Evolutionary conservation across 2,329 filamentous ascomycete species (phyloP).

Genomic region (Hypoxylon sp.): DNA sequence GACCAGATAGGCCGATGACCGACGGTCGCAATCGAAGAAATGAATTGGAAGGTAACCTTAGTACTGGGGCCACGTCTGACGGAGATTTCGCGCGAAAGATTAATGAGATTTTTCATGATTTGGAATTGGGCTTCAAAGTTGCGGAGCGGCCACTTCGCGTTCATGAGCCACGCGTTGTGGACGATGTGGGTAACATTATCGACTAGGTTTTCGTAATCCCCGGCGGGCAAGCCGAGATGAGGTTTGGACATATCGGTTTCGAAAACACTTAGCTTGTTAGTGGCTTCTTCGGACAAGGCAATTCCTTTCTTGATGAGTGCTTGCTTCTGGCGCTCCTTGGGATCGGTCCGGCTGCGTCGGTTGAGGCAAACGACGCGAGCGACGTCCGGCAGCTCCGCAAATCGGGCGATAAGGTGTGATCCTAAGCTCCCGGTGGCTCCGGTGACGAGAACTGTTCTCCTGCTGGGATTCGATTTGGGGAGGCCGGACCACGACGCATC

Average conservation of each 20-base stretch:
- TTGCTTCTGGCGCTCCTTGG: constrained; percentile 37
- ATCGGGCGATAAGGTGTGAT: constrained; percentile 53
- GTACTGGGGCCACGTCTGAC: constrained; percentile 31
- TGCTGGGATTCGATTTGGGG: constrained; percentile 37
- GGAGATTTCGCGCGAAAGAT: constrained; percentile 58
- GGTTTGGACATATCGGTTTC: constrained; percentile 60
- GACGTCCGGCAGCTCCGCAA: constrained; percentile 51
- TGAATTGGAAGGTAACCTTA: constrained; percentile 57
- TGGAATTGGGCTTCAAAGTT: constrained; percentile 62
- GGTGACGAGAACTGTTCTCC: constrained; percentile 55
- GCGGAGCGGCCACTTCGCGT: constrained; percentile 55
- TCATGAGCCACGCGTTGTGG: constrained; percentile 69
- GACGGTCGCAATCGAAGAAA: constrained; percentile 60
- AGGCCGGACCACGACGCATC: constrained; percentile 48
- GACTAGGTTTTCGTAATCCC: constrained; percentile 58
- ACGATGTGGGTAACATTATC: constrained; percentile 64
- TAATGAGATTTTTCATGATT: constrained; percentile 63
- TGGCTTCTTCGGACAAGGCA: constrained; percentile 21
- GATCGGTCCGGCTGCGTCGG: constrained; percentile 50
- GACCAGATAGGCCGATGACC: constrained; percentile 52
- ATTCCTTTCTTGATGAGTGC: constrained; percentile 39
- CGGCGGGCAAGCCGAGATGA: constrained; percentile 58
- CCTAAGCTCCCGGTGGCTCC: constrained; percentile 59
- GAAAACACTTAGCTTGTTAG: constrained; percentile 58
- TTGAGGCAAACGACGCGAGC: constrained; percentile 62